Base-by-base conservation (phyloP, 768 basidiomycete species). In the Glaciozyma martinii region DNA sequence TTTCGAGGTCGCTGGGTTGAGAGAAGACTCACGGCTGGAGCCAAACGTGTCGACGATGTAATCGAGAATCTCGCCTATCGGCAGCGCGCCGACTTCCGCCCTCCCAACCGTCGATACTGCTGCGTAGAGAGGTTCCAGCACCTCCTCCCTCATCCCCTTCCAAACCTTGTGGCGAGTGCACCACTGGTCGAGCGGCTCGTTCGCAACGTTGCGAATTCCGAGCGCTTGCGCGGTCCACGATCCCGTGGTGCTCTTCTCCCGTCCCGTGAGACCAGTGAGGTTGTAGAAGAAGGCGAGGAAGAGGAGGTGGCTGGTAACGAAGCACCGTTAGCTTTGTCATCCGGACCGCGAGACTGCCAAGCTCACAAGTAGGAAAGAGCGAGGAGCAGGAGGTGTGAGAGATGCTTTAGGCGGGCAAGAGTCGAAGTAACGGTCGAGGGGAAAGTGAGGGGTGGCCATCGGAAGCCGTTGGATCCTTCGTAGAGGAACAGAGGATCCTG, bases 61-160 rank as follows among this genome's bases (percentile, higher is more conserved):
- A 84, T 86, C 87, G 23, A 89, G 79, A 62, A 88, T 77, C 66
- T 85, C 82, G 58, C 84, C 82, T 1, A 82, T 80, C 2, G 86
- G 87, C 71, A 87, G 82, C 1, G 77, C 74, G 57, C 80, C 75
- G 0, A 87, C 78, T 63, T 82, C 82, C 15, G 80, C 77, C 49
- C 79, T 79, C 0, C 84, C 79, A 5, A 85, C 82, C 0, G 88
- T 88, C 63, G 86, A 86, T 5, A 89, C 83, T 0, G 85, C 86
- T 27, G 86, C 86, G 72, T 87, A 86, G 44, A 89, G 73, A 0
- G 86, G 86, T 1, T 84, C 71, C 52, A 89, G 73, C 1, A 88
- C 78, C 27, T 78, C 78, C 7, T 79, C 74, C 18, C 82, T 78
- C 74, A 87, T 59, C 12, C n/a, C 53, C 13, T 66, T 68, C 84